A percentile compares a stretch with the other conserved stretches of the same genome.
These are phyloP conservation scores for Petunia secreta DNA, from an alignment of 257 asterid species.

Conservation along the genomic window DNA sequence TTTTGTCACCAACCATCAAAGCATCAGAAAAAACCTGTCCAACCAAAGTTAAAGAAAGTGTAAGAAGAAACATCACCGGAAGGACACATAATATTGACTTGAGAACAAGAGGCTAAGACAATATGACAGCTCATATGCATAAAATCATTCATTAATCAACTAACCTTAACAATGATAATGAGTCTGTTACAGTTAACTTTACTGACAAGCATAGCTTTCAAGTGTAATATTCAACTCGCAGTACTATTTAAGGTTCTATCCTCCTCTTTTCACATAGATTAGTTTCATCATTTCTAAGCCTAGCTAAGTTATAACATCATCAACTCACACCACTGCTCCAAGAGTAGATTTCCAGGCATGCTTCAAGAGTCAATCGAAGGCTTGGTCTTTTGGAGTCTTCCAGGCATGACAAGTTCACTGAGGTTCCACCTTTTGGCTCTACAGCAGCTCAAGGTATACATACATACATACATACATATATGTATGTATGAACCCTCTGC, in stretches of 20 bases:
- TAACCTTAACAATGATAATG: conserved; percentile 7
- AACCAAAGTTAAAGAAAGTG: conserved; percentile 17
- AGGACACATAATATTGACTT: background rate
- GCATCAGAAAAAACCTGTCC: conserved; percentile 78
- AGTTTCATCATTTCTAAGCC: background rate
- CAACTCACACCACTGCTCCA: conserved; percentile 9
- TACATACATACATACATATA: no score
- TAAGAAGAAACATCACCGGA: conserved; percentile 24
- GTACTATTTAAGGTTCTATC: conserved; percentile 12
- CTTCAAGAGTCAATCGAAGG: background rate
- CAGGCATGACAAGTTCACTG: background rate
- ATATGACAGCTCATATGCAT: conserved; percentile 18
- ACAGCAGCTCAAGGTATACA: background rate
- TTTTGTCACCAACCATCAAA: conserved; percentile 65
- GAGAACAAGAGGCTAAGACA: conserved; percentile 11
- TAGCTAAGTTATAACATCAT: conserved; percentile 11
- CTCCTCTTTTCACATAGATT: background rate
- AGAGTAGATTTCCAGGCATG: background rate
- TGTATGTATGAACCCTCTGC: conserved; percentile 3
- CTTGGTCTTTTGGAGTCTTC: background rate
- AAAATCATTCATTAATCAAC: conserved; percentile 2
- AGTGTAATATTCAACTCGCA: conserved; percentile 15
- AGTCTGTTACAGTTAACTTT: conserved; percentile 5
- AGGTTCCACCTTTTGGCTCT: background rate
- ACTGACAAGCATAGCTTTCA: background rate